A percentile compares a stretch with the other conserved stretches of the same genome.
phyloP scores from a whole-genome alignment of 2,329 filamentous ascomycete species.

The Colletotrichum salicis region DNA sequence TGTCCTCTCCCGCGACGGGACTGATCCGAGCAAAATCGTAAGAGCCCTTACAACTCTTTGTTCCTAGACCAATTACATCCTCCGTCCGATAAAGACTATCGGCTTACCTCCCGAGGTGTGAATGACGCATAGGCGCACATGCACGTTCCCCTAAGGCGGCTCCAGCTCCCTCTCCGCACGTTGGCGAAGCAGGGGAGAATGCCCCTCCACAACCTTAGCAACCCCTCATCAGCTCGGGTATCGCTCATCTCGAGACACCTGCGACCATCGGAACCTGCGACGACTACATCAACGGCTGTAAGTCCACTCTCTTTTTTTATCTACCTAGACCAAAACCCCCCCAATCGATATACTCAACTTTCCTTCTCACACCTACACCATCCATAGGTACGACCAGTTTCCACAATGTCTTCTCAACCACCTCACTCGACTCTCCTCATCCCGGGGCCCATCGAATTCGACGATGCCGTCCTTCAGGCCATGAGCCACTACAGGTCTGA shows the following conservation, averaged over 20 bases:
- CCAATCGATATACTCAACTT: background rate
- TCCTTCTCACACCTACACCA: slow-evolving; percentile 21
- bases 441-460: slow-evolving; percentile 96
- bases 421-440: slow-evolving; percentile 84
- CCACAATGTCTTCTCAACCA: slow-evolving; percentile 70
- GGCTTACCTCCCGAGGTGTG: slow-evolving; percentile 33
- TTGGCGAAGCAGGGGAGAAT: slow-evolving; percentile 36
- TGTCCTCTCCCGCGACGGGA: slow-evolving; percentile 7
- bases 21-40: slow-evolving; percentile 28
- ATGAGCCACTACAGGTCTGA: slow-evolving; percentile 92
- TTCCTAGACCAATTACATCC: slow-evolving; percentile 15
- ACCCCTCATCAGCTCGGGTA: slow-evolving; percentile 38
- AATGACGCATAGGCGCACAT: slow-evolving; percentile 35
- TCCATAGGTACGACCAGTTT: slow-evolving; percentile 18
- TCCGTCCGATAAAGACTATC: slow-evolving; percentile 28
- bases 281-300: slow-evolving; percentile 28
- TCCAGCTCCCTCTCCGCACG: slow-evolving; percentile 37
- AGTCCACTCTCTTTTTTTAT: background rate
- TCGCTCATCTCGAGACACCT: slow-evolving; percentile 37
- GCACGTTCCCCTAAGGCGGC: slow-evolving; percentile 35
- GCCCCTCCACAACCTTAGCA: slow-evolving; percentile 38
- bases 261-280: slow-evolving; percentile 23
- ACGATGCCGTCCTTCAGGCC: slow-evolving; percentile 93
- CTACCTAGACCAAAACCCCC: background rate
- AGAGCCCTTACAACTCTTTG: slow-evolving; percentile 22